phyloP scores from a whole-genome alignment of 495 filamentous ascomycete genomes.

The Talaromyces thailandensis region DNA sequence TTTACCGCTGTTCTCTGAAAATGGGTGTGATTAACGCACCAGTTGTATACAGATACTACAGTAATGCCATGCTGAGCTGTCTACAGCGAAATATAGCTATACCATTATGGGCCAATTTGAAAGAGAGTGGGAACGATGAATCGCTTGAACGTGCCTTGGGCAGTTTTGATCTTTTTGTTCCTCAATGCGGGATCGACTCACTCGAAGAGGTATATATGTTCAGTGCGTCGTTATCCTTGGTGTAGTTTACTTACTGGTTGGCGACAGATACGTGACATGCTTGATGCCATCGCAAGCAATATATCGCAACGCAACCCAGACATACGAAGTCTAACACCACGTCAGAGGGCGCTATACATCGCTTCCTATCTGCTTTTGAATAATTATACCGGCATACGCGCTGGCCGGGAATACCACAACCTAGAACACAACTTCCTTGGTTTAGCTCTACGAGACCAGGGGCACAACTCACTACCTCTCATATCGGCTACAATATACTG shows the following conservation, averaged over 20 bases:
- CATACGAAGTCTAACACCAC: conserved; percentile 42
- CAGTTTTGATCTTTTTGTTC: conserved; percentile 80
- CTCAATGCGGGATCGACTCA: conserved; percentile 60
- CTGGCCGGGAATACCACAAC: conserved; percentile 59
- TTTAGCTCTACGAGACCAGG: conserved; percentile 46
- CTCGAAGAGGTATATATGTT: conserved; percentile 55
- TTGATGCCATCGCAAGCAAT: conserved; percentile 53
- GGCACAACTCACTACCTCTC: conserved; percentile 68
- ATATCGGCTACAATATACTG: conserved; percentile 70
- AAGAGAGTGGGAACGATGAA: conserved; percentile 37
- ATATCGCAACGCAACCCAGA: conserved; percentile 42
- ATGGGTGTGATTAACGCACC: neutral
- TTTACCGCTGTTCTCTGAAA: neutral
- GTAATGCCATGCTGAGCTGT: conserved; percentile 58
- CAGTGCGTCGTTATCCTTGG: neutral
- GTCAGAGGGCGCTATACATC: conserved; percentile 58
- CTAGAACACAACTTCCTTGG: conserved; percentile 82
- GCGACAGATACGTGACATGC: conserved; percentile 42
- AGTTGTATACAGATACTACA: conserved; percentile 53
- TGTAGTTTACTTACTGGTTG: neutral
- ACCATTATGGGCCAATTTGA: conserved; percentile 58
- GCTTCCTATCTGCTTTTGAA: conserved; percentile 55
- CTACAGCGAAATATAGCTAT: conserved; percentile 78
- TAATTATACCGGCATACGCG: conserved; percentile 57
- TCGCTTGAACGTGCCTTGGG: conserved; percentile 67